These are phyloP conservation scores for Irpex sp. DNA, from an alignment of 1,284 basidiomycete species.

Conservation along the genomic window DNA sequence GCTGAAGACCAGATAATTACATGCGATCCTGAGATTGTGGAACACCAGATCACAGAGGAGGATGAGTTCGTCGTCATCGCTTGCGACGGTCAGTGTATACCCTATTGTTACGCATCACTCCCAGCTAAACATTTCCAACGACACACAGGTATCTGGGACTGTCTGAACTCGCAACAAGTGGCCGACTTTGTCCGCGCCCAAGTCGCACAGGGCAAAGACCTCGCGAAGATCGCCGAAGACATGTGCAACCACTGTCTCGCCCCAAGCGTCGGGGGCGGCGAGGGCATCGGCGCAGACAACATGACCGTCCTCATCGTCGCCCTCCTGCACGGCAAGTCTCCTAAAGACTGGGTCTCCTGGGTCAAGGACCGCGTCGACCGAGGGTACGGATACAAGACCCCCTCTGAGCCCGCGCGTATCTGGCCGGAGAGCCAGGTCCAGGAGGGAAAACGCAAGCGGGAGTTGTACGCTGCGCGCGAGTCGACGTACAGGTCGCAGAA, in stretches of 20 bases:
- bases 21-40: slow-evolving; percentile 87
- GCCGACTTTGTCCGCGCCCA: slow-evolving; percentile 87
- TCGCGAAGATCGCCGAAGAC: slow-evolving; percentile 83
- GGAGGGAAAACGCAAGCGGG: not conserved
- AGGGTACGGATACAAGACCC: slow-evolving; percentile 72
- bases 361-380: slow-evolving; percentile 81
- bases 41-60: slow-evolving; percentile 79
- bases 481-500: not conserved
- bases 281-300: slow-evolving; percentile 97
- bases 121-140: slow-evolving; percentile 6
- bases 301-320: slow-evolving; percentile 97
- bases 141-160: slow-evolving; percentile 93
- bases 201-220: slow-evolving; percentile 78
- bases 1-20: slow-evolving; percentile 96
- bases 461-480: not conserved
- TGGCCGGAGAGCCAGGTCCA: not conserved
- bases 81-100: slow-evolving; percentile 82
- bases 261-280: slow-evolving; percentile 87
- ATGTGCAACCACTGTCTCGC: slow-evolving; percentile 95
- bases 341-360: slow-evolving; percentile 94
- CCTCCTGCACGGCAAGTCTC: slow-evolving; percentile 81
- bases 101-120: not conserved
- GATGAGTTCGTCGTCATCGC: slow-evolving; percentile 97
- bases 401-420: slow-evolving; percentile 61
- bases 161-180: slow-evolving; percentile 90